phyloP scores from a whole-genome alignment of 1,139 yeast genomes.

The Taphrina wiesneri region DNA sequence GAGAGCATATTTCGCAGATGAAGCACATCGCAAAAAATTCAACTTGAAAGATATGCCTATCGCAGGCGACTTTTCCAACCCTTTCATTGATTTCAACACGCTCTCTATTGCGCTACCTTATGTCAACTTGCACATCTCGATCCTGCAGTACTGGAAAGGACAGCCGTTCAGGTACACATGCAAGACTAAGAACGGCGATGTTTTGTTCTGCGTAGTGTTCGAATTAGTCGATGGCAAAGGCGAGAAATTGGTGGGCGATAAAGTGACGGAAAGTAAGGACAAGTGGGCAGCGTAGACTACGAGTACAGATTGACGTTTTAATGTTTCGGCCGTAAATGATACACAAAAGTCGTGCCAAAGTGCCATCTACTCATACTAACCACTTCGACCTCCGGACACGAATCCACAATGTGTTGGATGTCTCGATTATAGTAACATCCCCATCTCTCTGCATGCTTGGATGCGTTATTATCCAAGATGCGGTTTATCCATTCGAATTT shows the following conservation, averaged over 20 bases:
- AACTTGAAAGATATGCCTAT: conserved; percentile 46
- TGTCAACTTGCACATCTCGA: conserved; percentile 46
- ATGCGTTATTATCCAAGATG: conserved; percentile 79
- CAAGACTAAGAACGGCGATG: conserved; percentile 38
- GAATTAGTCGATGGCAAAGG: conserved; percentile 42
- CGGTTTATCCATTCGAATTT: conserved; percentile 74
- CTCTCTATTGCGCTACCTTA: conserved; percentile 53
- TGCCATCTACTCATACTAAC: conserved; percentile 78
- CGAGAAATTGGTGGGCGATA: conserved; percentile 28
- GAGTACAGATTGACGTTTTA: neutral
- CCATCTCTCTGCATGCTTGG: conserved; percentile 83
- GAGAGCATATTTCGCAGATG: conserved; percentile 45
- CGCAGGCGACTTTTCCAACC: conserved; percentile 52
- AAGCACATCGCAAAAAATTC: conserved; percentile 44
- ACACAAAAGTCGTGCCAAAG: conserved; percentile 73
- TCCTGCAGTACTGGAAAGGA: conserved; percentile 49
- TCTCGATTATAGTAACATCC: conserved; percentile 98
- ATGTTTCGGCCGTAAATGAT: conserved; percentile 9
- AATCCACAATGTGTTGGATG: conserved; percentile 78
- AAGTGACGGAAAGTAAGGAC: conserved; percentile 4
- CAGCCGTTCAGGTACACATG: conserved; percentile 45
- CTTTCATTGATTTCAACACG: conserved; percentile 49
- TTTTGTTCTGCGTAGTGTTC: conserved; percentile 40
- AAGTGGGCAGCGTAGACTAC: neutral
- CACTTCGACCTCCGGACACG: conserved; percentile 72